Base-by-base conservation (phyloP, 2,329 filamentous ascomycete genomes). In the Aspergillus latus region DNA sequence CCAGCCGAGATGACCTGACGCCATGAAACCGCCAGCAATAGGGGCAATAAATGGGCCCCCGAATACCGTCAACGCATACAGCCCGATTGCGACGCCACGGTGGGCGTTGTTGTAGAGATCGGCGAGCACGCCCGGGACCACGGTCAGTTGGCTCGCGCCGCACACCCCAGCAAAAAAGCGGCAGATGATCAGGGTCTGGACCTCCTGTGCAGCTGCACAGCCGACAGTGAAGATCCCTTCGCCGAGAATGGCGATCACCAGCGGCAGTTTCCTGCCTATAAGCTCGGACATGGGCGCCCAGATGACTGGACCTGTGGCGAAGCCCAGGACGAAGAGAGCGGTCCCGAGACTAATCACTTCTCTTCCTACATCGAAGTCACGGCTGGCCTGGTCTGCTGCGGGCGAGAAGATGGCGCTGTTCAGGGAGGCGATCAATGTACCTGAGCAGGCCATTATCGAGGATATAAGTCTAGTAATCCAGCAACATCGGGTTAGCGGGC, bases 351-450 rank as follows among this genome's bases (percentile, higher is more conserved):
- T 73, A 1, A 73, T 64, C 1, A 78, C 72, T 59, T 78, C 71
- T 1, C 53, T 62, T 5, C 73, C 68, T 4, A 79, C 74, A 13
- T 73, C 57, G 60, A 80, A 81, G 6, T 77, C 69, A 13, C 57
- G 50, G n/a, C 84, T 81, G 4, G 89, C 80, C 11, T 74, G 64
- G 5, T 61, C 59, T 1, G 85, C 88, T 3, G 86, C 86, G 11
- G 85, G 77, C 1, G 87, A 88, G 73, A 90, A 90, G 63, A 90
- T 84, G 68, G 83, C 86, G 4, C 71, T 74, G 1, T 76, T 76
- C 49, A 83, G 81, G 0, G 81, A 77, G 2, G 79, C 72, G 4
- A 74, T 69, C 6, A 84, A 69, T 1, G 82, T 82, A 5, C 13
- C 32, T 26, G 7, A 10, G 16, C 21, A 30, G 28, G 43, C 16